These are phyloP conservation scores for Colletotrichum sp. DNA, from an alignment of 2,329 filamentous ascomycete genomes.

Conservation along the genomic window DNA sequence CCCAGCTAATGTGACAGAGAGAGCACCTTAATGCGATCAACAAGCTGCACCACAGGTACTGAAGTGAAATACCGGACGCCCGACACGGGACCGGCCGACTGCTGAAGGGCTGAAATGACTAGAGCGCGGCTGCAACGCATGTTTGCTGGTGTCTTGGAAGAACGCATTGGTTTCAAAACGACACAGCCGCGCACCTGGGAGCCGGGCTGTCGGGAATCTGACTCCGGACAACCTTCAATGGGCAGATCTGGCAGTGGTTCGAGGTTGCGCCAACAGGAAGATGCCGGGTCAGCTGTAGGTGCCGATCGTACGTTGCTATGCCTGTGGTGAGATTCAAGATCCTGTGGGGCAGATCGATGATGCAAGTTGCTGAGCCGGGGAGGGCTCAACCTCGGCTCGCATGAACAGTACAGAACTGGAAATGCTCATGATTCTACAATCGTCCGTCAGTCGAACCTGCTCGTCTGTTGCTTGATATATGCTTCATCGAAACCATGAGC, in stretches of 20 bases:
- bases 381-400: conserved; percentile 4
- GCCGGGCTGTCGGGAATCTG: neutral
- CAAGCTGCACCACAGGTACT: neutral
- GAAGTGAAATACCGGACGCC: neutral
- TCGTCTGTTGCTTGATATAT: neutral
- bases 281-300: neutral
- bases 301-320: conserved; percentile 6
- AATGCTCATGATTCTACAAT: neutral
- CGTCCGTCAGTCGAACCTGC: no score
- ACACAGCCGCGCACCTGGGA: neutral
- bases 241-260: neutral
- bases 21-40: neutral
- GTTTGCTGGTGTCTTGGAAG: neutral
- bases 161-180: neutral
- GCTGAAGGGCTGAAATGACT: neutral
- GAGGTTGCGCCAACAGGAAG: neutral
- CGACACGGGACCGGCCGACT: neutral
- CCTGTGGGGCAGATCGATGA: conserved; percentile 5
- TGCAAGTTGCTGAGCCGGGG: neutral
- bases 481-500: neutral
- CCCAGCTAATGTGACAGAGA: neutral
- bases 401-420: neutral
- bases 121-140: neutral
- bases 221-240: neutral
- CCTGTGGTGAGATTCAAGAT: neutral